Percentiles rank a stretch among this genome's conserved stretches.
Conservation (phyloP, 176 grass and related monocot species). For the Thinopyrum elongatum region DNA sequence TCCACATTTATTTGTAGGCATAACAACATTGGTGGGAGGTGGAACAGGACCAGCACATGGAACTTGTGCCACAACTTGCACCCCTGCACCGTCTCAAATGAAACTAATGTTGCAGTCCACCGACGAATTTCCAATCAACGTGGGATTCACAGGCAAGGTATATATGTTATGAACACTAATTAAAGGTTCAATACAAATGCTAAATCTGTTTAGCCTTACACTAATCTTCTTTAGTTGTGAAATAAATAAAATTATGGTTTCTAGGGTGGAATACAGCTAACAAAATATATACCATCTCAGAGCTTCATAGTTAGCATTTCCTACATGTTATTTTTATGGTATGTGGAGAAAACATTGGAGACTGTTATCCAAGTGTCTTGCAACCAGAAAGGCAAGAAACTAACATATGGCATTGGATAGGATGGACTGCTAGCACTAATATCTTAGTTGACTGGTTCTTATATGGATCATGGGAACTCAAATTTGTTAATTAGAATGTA, state of each 20-base stretch:
- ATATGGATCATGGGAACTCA: background rate
- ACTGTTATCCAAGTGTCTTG: background rate
- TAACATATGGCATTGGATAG: background rate
- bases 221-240: background rate
- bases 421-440: background rate
- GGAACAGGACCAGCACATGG: conserved; percentile 97
- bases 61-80: conserved; percentile 97
- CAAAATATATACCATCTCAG: conserved; percentile 3
- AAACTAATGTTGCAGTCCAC: conserved; percentile 94
- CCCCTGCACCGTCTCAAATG: conserved; percentile 84
- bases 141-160: conserved; percentile 97
- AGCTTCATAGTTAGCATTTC: conserved; percentile 11
- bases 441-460: background rate
- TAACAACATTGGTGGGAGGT: conserved; percentile 93
- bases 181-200: background rate
- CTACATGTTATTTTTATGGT: conserved; percentile 4
- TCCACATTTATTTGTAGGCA: conserved; percentile 49
- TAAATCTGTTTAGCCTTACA: background rate
- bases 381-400: conserved; percentile 13
- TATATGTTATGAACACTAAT: background rate
- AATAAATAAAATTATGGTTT: background rate
- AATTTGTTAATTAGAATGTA: background rate
- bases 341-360: background rate
- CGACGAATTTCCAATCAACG: conserved; percentile 83
- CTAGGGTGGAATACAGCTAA: background rate